A percentile compares a stretch with the other conserved stretches of the same genome.
Conservation (phyloP, 2,329 filamentous ascomycete species). For the Verticillium nonalfalfae region DNA sequence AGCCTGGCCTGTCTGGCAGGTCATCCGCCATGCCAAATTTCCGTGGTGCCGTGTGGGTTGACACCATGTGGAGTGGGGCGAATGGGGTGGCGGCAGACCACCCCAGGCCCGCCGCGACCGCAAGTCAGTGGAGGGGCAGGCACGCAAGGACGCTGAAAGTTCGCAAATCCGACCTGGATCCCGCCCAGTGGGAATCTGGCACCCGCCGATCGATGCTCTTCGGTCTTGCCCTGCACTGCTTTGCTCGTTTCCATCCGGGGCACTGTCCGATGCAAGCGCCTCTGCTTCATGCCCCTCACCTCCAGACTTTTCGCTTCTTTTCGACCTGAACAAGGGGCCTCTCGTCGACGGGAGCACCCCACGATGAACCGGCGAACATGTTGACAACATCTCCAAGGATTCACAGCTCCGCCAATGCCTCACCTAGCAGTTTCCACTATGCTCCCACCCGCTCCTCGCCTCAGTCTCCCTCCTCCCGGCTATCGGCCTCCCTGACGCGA, state of each 20-base stretch:
- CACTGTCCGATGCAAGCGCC: background rate
- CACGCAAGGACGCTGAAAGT: background rate
- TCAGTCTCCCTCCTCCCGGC: constrained; percentile 31
- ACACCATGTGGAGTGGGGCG: background rate
- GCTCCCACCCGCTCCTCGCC: constrained; percentile 36
- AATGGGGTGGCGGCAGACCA: background rate
- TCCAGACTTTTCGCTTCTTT: background rate
- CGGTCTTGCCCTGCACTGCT: background rate
- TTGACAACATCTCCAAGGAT: constrained; percentile 52
- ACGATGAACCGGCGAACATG: constrained; percentile 49
- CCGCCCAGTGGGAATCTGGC: background rate
- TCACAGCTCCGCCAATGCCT: constrained; percentile 44
- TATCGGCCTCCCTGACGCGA: constrained; percentile 31
- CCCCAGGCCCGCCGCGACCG: background rate
- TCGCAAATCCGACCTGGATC: background rate
- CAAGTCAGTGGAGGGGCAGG: background rate
- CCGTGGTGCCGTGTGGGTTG: background rate
- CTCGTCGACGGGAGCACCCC: background rate
- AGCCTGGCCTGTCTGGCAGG: background rate
- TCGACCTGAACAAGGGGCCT: background rate
- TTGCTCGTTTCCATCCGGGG: background rate
- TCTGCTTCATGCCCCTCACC: background rate
- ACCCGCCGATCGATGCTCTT: background rate
- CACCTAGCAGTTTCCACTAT: constrained; percentile 43
- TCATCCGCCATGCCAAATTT: background rate